Percentiles rank a stretch among this genome's conserved stretches.
phyloP scores from a whole-genome alignment of 805 yeast species.

The Metschnikowia aberdeeniae region DNA sequence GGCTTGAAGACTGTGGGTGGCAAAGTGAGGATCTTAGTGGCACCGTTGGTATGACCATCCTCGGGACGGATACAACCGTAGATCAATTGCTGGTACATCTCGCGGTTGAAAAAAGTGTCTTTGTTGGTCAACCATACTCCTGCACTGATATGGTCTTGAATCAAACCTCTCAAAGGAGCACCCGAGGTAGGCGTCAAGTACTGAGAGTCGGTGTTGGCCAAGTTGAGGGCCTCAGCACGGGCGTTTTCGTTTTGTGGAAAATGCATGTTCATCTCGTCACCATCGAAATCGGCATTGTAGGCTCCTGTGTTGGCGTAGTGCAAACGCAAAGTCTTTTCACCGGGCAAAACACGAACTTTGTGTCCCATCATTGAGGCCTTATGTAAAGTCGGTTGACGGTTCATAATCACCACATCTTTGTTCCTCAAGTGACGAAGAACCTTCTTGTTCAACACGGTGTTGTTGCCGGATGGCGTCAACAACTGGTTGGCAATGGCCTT shows the following conservation, averaged over 20 bases:
- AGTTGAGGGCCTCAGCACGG: conserved; percentile 87
- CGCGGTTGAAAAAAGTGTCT: conserved; percentile 87
- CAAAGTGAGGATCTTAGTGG: conserved; percentile 61
- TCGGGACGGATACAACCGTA: conserved; percentile 96
- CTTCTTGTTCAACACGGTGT: conserved; percentile 77
- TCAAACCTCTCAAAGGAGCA: conserved; percentile 95
- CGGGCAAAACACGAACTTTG: conserved; percentile 92
- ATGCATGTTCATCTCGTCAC: conserved; percentile 99
- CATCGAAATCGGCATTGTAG: conserved; percentile 97
- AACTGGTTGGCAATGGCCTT: conserved; percentile 92
- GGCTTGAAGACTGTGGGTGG: conserved; percentile 92
- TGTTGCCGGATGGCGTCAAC: conserved; percentile 72
- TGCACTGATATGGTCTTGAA: conserved; percentile 98
- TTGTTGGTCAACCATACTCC: conserved; percentile 98
- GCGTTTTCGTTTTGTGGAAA: conserved; percentile 98
- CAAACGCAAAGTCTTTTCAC: conserved; percentile 92
- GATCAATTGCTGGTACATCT: conserved; percentile 86
- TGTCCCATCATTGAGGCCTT: conserved; percentile 99
- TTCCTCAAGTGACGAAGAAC: conserved; percentile 92
- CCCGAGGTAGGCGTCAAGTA: conserved; percentile 98
- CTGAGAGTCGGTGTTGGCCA: conserved; percentile 97
- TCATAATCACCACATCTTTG: conserved; percentile 94
- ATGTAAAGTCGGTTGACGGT: conserved; percentile 98
- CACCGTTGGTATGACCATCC: conserved; percentile 86
- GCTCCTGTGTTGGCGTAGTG: conserved; percentile 99